Percentiles rank a stretch among this genome's conserved stretches.
Evolutionary conservation across 345 rosid species (phyloP).

Genomic region (Salix exigua): DNA sequence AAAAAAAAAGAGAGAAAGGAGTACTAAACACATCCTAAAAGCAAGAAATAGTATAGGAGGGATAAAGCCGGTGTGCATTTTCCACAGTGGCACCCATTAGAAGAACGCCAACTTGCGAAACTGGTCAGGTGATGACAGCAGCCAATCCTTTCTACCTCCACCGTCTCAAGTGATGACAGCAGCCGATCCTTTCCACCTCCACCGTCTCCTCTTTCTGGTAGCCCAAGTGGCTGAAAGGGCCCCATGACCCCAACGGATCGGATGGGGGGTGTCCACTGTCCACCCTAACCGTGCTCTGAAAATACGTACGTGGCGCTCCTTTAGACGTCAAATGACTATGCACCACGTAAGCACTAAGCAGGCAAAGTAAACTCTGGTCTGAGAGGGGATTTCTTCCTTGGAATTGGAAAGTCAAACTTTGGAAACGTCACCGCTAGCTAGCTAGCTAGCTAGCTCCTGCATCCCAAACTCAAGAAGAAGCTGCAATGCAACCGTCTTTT

Average conservation of each 20-base stretch:
- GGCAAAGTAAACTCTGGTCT: neutral
- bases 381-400: too few relatives aligned
- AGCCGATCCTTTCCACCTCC: neutral
- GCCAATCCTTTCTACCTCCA: neutral
- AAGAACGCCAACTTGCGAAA: neutral
- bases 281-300: neutral
- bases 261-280: slow-evolving; percentile 4
- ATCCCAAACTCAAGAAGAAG: neutral
- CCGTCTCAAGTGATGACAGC: neutral
- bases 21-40: neutral
- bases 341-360: neutral
- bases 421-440: neutral
- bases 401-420: neutral
- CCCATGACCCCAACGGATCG: neutral
- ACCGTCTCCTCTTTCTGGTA: neutral
- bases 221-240: neutral
- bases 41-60: neutral
- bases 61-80: neutral
- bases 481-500: too few relatives aligned
- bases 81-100: neutral
- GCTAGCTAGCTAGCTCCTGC: neutral
- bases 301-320: slow-evolving; percentile 14
- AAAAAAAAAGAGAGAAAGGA: too few relatives aligned
- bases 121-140: neutral
- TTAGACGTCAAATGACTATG: neutral